A percentile compares a stretch with the other conserved stretches of the same genome.
phyloP scores from a whole-genome alignment of 2,329 filamentous ascomycete species.

The Colletotrichum musicola region DNA sequence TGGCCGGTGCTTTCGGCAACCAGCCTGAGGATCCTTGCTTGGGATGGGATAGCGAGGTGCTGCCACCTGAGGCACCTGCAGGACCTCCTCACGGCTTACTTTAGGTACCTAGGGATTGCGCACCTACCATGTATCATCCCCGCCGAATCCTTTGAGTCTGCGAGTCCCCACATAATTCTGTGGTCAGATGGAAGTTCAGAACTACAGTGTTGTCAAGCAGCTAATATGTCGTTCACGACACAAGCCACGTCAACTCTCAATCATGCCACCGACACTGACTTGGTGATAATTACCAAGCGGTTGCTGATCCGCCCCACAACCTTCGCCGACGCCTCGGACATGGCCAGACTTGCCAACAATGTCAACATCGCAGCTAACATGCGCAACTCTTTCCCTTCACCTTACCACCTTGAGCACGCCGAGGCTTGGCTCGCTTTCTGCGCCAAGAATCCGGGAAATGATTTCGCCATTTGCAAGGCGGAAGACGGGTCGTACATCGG shows the following conservation, averaged over 20 bases:
- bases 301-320: conserved; percentile 27
- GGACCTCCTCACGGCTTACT: not conserved
- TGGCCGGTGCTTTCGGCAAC: conserved; percentile 34
- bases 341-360: conserved; percentile 33
- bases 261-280: not conserved
- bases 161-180: conserved; percentile 9
- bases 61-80: conserved; percentile 20
- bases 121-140: too few species aligned
- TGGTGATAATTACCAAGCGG: conserved; percentile 19
- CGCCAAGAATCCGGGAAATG: conserved; percentile 39
- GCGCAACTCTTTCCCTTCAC: conserved; percentile 38
- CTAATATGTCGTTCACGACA: conserved; percentile 11
- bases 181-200: too few species aligned
- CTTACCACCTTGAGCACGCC: conserved; percentile 47
- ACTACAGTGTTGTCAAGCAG: not conserved
- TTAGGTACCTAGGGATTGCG: too few species aligned
- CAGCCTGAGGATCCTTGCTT: not conserved
- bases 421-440: conserved; percentile 44
- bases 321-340: conserved; percentile 29
- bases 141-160: not conserved
- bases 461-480: conserved; percentile 51
- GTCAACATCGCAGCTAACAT: conserved; percentile 31
- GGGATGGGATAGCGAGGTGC: not conserved
- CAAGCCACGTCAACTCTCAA: conserved; percentile 11
- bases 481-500: conserved; percentile 54